Conservation (phyloP, 2,329 filamentous ascomycete genomes). For the Colletotrichum sp. region DNA sequence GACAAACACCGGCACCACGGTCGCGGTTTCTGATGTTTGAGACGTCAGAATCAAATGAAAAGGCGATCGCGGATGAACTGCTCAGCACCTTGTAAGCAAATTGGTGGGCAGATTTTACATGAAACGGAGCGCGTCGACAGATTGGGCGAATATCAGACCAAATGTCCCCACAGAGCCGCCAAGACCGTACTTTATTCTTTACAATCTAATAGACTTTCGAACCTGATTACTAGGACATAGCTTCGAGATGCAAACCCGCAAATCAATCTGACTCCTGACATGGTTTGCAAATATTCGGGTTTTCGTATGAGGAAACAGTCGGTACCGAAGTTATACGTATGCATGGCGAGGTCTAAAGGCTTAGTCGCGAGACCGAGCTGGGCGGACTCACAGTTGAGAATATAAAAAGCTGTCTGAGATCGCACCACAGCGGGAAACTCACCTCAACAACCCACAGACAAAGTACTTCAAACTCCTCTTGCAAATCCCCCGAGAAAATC, state of each 20-base stretch:
- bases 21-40: background rate
- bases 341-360: background rate
- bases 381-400: background rate
- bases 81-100: background rate
- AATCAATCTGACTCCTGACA: background rate
- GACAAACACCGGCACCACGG: background rate
- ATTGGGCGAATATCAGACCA: background rate
- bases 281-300: background rate
- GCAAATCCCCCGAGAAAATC: too few relatives aligned
- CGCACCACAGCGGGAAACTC: accelerated
- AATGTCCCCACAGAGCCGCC: background rate
- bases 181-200: background rate
- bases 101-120: background rate
- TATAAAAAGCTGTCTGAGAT: background rate
- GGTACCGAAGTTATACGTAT: background rate
- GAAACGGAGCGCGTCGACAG: background rate
- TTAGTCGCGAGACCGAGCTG: background rate
- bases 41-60: background rate
- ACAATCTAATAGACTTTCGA: background rate
- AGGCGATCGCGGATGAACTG: background rate
- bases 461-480: background rate
- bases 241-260: background rate
- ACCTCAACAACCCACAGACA: background rate
- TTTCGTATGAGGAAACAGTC: background rate
- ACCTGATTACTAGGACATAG: background rate